Evolutionary conservation across 306 rosid genomes (phyloP), one percentile per base, ranked within the genome.

Genomic region (Arachis stenosperma): DNA sequence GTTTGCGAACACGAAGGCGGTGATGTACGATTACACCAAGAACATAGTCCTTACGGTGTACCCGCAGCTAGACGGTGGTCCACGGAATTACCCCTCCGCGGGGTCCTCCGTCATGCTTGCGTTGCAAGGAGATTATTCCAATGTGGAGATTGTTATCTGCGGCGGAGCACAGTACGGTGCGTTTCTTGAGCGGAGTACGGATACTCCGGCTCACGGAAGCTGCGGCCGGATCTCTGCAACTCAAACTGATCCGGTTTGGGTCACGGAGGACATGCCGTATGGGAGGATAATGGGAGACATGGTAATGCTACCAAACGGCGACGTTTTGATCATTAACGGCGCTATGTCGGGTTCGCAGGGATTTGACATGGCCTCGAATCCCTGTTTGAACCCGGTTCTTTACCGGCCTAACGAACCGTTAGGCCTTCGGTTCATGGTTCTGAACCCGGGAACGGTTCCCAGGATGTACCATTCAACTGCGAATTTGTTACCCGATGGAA

Each of bases 161-260:
- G 98, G 98, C 2, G 98, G 98, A 0, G 98, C 98, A 1, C 85
- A 83, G 15, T 90, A 78, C 71, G 97, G 98, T 6, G 98, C 91
- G 36, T 93, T 87, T 71, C 60, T 84, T 0, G 41, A 67, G 58
- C 84, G 64, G 77, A 86, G 73, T 39, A 78, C 71, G 0, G 96
- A 90, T 30, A 79, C 84, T 0, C 97, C 93, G 6, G 97, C 98
- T 7, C 89, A 85, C 66, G 90, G 93, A 0, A 86, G 90, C 65
- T 93, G 97, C 10, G 98, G 98, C 0, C 71, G 97, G 56, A 84
- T 93, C 5, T 61, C 75, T 5, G 91, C 93, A 0, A 86, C 90
- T 1, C 74, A 58, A 7, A 54, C 74, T 33, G 54, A 83, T 57
- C 86, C 90, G 54, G 91, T 79, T 79, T 93, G 98, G 98, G 70